Evolutionary conservation across 768 basidiomycete genomes (phyloP).

Genomic region (Leccinum obscurum): DNA sequence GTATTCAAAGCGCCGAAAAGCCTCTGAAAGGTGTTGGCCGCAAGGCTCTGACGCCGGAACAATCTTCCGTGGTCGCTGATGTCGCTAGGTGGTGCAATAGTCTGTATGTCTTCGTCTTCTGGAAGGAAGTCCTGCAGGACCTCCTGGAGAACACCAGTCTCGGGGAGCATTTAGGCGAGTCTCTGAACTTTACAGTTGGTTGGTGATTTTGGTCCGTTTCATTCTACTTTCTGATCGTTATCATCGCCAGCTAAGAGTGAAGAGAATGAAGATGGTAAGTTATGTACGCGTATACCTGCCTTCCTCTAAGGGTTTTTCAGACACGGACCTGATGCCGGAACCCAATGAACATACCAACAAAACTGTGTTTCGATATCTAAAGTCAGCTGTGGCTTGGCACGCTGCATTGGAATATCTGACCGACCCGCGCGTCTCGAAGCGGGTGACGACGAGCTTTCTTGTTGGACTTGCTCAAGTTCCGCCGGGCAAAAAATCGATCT

Average conservation of each 20-base stretch:
- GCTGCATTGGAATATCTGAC: background rate
- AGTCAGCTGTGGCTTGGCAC: background rate
- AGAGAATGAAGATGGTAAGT: background rate
- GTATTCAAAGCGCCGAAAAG: background rate
- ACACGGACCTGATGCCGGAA: background rate
- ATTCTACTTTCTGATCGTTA: background rate
- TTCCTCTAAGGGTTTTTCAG: background rate
- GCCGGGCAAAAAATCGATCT: background rate
- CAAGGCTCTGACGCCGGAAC: background rate
- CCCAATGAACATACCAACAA: background rate
- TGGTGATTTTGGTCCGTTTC: background rate
- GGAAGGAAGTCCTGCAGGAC: background rate
- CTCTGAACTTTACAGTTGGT: background rate
- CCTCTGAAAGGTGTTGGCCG: background rate
- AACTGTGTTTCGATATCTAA: background rate
- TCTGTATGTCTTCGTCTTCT: background rate
- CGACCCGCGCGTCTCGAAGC: background rate
- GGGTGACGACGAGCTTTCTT: background rate
- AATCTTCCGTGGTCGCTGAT: background rate
- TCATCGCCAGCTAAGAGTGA: background rate
- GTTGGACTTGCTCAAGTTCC: background rate
- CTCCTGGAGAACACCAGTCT: background rate
- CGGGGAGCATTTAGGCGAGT: background rate
- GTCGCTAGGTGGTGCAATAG: background rate
- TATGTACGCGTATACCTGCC: background rate